Evolutionary conservation across 2,329 filamentous ascomycete species (phyloP), one percentile per base, ranked within the genome.

Genomic region (Dactylella cylindrospora): DNA sequence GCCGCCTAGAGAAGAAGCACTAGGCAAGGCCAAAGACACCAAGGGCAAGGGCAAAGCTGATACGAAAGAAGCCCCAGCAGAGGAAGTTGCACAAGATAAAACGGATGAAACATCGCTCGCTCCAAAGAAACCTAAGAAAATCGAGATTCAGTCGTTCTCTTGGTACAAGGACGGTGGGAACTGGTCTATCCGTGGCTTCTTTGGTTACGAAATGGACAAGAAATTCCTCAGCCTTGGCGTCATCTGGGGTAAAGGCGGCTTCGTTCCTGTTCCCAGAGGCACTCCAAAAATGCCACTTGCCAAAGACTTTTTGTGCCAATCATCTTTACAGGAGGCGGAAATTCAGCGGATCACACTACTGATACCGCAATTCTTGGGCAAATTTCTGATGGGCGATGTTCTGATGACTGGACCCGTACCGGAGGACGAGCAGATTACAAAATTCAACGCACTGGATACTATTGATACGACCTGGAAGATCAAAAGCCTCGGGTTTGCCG

Each of bases 171-270:
- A 17, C 3, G 40, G 22, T 2, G 15, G 25, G 9, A 3, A 29
- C 4, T 31, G 40, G 40, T 9, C 5, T 44, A 15, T 44, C 15
- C 40, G 40, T 31, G 40, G 40, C n/a, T 44, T 44, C 40, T 44
- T 44, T 13, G 23, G 40, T 4, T 31, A 17, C 22, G 6, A 5
- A 4, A 7, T 25, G 4, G 13, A 31, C 8, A 31, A 31, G 12
- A 17, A 3, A 3, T 9, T 44, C n/a, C 2, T 31, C 10, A 44
- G 4, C 25, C 40, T 44, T 2, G 40, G 40, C 3, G 40, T 44
- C 23, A 23, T 44, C 8, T 44, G 40, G 40, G 40, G 40, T 15
- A 44, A 44, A n/a, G 40, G 32, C 25, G 25, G n/a, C 12, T 44
- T 44, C 25, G 13, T 44, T 19, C 40, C 40, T 9, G 25, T 44